Base-by-base conservation (phyloP, 2,329 filamentous ascomycete species). In the Rutstroemia sydowiana region DNA sequence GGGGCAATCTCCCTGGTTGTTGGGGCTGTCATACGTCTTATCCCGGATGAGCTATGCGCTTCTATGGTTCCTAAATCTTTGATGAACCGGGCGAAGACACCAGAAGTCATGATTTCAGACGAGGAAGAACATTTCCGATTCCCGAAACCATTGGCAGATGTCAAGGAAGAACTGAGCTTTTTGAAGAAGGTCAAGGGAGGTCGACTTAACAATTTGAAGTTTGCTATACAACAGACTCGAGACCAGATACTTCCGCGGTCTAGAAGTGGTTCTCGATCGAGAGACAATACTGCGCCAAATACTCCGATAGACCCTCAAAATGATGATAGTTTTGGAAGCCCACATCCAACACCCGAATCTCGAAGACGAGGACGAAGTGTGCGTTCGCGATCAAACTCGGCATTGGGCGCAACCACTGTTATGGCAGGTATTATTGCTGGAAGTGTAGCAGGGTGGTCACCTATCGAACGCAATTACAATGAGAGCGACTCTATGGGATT, bases 351-450 rank as follows among this genome's bases (percentile, higher is more conserved):
- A 46, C 81, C 74, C 4, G 79, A 84, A 63, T 75, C 80, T 51
- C 73, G 85, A 45, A 78, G 75, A 51, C 79, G 85, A 47, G 87
- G 85, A 46, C 75, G 83, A 58, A 87, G 84, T 40, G 85, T 74
- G 61, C 74, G 82, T 55, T 82, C 81, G 51, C 72, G 82, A 52
- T 63, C 65, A 4, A 84, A 84, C 67, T 89, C 85, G 26, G 85
- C 85, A 1, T 75, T 91, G 10, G 86, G 83, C 10, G 84, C 86
- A 2, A 83, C 85, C 1, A 82, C 84, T 7, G 86, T 89, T 55
- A 90, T 90, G 87, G 85, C 87, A n/a, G 87, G 87, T 55, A 84
- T 91, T 53, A 81, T 91, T 45, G 87, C 86, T 8, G 87, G 85
- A 40, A 85, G 84, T 62, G 79, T 91, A 31, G 85, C 82, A 13